Evolutionary conservation across 768 basidiomycete species (phyloP).

Genomic region (Strobilomyces dryophilus): DNA sequence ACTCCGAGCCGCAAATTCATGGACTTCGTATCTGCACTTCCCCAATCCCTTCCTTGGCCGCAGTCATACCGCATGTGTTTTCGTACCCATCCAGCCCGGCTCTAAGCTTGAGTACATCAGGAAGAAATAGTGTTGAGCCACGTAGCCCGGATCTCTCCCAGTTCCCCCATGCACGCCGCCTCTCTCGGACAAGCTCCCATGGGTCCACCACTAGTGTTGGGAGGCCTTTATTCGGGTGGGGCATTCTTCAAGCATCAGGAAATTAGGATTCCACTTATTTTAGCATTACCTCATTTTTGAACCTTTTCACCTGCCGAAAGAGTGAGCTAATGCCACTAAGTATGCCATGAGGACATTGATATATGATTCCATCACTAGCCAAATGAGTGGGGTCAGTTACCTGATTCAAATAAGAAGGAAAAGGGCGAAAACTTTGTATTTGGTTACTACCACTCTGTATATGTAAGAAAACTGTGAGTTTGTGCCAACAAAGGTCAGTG

Average conservation of each 20-base stretch:
- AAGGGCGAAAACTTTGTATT: too few relatives aligned
- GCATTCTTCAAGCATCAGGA: neutral
- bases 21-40: conserved; percentile 54
- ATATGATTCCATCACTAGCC: too few relatives aligned
- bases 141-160: conserved; percentile 23
- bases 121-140: conserved; percentile 23
- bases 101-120: conserved; percentile 12
- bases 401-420: too few relatives aligned
- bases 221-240: conserved; percentile 25
- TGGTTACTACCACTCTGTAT: too few relatives aligned
- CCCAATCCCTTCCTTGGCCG: conserved; percentile 29
- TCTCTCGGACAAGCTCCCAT: conserved; percentile 23
- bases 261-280: too few relatives aligned
- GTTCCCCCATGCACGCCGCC: conserved; percentile 19
- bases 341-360: too few relatives aligned
- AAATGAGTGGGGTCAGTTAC: too few relatives aligned
- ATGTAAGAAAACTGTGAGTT: too few relatives aligned
- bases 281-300: too few relatives aligned
- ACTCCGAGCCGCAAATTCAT: conserved; percentile 41
- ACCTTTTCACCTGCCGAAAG: too few relatives aligned
- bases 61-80: conserved; percentile 24
- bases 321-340: too few relatives aligned
- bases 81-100: conserved; percentile 22
- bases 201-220: conserved; percentile 25
- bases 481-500: too few relatives aligned